phyloP scores from a whole-genome alignment of 2,329 filamentous ascomycete genomes.

The Didymella segeticola region DNA sequence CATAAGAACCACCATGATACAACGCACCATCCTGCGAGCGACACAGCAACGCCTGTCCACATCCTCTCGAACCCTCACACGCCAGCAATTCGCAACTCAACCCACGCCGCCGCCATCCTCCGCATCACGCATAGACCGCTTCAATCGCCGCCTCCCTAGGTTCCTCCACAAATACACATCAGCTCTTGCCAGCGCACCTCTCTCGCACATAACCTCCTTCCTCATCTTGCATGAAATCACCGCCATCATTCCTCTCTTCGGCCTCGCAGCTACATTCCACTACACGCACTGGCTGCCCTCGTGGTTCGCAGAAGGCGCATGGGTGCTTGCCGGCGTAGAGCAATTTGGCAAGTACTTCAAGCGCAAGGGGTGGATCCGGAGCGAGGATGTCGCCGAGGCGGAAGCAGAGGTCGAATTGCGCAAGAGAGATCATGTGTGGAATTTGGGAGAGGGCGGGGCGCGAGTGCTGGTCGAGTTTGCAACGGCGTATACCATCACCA shows the following conservation, averaged over 20 bases:
- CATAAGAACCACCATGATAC: slow-evolving; percentile 18
- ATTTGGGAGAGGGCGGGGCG: slow-evolving; percentile 54
- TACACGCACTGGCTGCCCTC: slow-evolving; percentile 76
- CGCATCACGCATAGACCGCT: slow-evolving; percentile 43
- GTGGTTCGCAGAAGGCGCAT: slow-evolving; percentile 59
- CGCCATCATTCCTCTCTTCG: slow-evolving; percentile 79
- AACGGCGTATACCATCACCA: slow-evolving; percentile 89
- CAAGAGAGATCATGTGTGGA: slow-evolving; percentile 47
- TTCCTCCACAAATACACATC: slow-evolving; percentile 73
- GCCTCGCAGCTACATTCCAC: slow-evolving; percentile 79
- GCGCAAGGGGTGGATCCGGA: slow-evolving; percentile 80
- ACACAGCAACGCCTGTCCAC: slow-evolving; percentile 4
- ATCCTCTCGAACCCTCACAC: slow-evolving; percentile 12
- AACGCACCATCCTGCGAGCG: slow-evolving; percentile 9
- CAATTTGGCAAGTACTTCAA: slow-evolving; percentile 79
- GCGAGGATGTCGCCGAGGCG: slow-evolving; percentile 56
- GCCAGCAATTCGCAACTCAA: slow-evolving; percentile 25
- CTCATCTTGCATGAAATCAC: slow-evolving; percentile 91
- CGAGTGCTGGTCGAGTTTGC: slow-evolving; percentile 72
- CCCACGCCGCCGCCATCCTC: slow-evolving; percentile 25
- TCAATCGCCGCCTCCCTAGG: slow-evolving; percentile 59
- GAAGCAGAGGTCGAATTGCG: slow-evolving; percentile 43
- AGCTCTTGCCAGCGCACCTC: slow-evolving; percentile 75
- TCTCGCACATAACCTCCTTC: slow-evolving; percentile 85
- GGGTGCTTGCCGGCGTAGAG: slow-evolving; percentile 68